These are phyloP conservation scores for Microthlaspi erraticum DNA, from an alignment of 345 rosid genomes.

Conservation along the genomic window DNA sequence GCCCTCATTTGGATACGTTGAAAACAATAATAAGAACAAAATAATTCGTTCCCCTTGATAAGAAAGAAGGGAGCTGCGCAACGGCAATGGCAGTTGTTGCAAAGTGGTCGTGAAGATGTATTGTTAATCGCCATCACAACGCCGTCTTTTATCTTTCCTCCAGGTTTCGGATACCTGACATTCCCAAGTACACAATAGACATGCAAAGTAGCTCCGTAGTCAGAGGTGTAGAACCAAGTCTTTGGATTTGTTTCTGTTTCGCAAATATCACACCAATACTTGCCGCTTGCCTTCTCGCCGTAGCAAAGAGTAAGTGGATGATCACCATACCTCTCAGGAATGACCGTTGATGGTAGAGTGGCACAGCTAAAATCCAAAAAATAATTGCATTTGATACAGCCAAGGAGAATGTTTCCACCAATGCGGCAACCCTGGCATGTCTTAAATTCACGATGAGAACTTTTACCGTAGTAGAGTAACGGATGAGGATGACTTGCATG, in stretches of 20 bases:
- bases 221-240: slow-evolving; percentile 18
- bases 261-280: slow-evolving; percentile 8
- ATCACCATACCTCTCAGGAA: not conserved
- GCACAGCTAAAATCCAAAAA: too few relatives aligned
- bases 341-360: not conserved
- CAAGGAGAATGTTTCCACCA: not conserved
- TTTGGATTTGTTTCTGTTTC: not conserved
- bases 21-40: not conserved
- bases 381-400: not conserved
- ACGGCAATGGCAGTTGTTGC: not conserved
- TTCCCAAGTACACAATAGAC: slow-evolving; percentile 14
- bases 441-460: not conserved
- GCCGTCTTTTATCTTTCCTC: too few relatives aligned
- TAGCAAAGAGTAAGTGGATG: slow-evolving; percentile 10
- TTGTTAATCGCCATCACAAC: too few relatives aligned
- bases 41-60: fast-evolving
- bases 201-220: slow-evolving; percentile 8
- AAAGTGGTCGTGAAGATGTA: not conserved
- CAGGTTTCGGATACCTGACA: not conserved
- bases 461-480: not conserved
- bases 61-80: not conserved
- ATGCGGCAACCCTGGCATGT: not conserved
- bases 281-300: not conserved
- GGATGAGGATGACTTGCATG: slow-evolving; percentile 26
- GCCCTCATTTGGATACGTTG: too few relatives aligned